Conservation (phyloP, 1,284 basidiomycete species). For the Wolfiporia cocos region DNA sequence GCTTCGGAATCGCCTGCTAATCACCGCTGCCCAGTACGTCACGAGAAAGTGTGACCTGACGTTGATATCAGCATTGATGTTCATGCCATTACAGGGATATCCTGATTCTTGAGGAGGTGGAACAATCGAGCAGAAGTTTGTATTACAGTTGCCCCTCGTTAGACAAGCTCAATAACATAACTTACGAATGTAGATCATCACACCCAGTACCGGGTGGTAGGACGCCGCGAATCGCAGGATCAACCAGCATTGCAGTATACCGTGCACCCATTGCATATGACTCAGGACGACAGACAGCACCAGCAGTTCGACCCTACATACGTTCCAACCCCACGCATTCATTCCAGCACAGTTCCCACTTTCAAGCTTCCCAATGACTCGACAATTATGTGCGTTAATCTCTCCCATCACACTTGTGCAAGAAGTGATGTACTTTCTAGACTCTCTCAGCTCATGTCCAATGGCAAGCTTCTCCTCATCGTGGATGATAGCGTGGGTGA, state of each 20-base stretch:
- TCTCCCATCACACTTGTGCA: neutral
- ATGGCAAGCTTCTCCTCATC: slow-evolving; percentile 36
- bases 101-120: too few relatives aligned
- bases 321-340: too few relatives aligned
- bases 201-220: neutral
- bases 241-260: slow-evolving; percentile 27
- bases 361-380: slow-evolving; percentile 22
- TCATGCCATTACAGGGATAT: too few relatives aligned
- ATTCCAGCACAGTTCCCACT: too few relatives aligned
- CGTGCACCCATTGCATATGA: slow-evolving; percentile 33
- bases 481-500: slow-evolving; percentile 28
- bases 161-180: neutral
- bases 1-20: too few relatives aligned
- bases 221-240: slow-evolving; percentile 12
- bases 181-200: neutral
- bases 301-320: slow-evolving; percentile 31
- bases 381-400: slow-evolving; percentile 29
- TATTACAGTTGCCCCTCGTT: too few relatives aligned
- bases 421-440: slow-evolving; percentile 20
- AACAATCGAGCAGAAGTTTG: too few relatives aligned
- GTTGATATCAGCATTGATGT: too few relatives aligned
- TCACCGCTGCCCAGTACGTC: too few relatives aligned
- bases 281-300: slow-evolving; percentile 34
- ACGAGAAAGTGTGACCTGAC: too few relatives aligned
- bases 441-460: slow-evolving; percentile 30